Evolutionary conservation across 75 land plant genomes (phyloP).

Genomic region (Sequoiadendron giganteum): DNA sequence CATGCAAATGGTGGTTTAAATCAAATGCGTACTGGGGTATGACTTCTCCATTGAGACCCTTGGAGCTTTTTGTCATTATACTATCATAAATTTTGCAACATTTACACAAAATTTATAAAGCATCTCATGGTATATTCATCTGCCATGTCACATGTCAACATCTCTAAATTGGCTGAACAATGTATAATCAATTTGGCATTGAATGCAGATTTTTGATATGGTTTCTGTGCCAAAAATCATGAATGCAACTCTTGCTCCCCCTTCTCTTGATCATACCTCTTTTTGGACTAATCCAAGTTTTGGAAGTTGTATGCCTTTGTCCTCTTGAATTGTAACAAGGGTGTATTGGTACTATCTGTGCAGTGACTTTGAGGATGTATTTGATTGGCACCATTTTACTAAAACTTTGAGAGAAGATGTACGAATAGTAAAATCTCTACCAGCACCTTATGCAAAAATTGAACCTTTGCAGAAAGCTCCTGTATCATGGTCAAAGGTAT

Average conservation of each 20-base stretch:
- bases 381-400: conserved; percentile 77
- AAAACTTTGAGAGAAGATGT: conserved; percentile 69
- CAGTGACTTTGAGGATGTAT: conserved; percentile 90
- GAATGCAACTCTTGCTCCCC: conserved; percentile 73
- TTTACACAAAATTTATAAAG: neutral
- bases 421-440: conserved; percentile 64
- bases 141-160: neutral
- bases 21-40: conserved; percentile 91
- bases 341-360: conserved; percentile 8
- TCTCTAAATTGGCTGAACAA: neutral
- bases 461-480: conserved; percentile 72
- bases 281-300: conserved; percentile 94
- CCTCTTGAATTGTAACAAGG: neutral
- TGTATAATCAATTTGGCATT: neutral
- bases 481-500: conserved; percentile 84
- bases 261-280: conserved; percentile 77
- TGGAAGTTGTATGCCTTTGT: neutral
- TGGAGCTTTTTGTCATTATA: neutral
- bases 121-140: neutral
- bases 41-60: conserved; percentile 3
- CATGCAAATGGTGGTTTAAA: conserved; percentile 94
- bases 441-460: conserved; percentile 28
- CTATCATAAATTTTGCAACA: neutral
- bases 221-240: conserved; percentile 41
- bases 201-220: conserved; percentile 90